Percentiles rank a stretch among this genome's conserved stretches.
These are phyloP conservation scores for Pseudocercospora fuligena DNA, from an alignment of 2,329 filamentous ascomycete species.

Conservation along the genomic window DNA sequence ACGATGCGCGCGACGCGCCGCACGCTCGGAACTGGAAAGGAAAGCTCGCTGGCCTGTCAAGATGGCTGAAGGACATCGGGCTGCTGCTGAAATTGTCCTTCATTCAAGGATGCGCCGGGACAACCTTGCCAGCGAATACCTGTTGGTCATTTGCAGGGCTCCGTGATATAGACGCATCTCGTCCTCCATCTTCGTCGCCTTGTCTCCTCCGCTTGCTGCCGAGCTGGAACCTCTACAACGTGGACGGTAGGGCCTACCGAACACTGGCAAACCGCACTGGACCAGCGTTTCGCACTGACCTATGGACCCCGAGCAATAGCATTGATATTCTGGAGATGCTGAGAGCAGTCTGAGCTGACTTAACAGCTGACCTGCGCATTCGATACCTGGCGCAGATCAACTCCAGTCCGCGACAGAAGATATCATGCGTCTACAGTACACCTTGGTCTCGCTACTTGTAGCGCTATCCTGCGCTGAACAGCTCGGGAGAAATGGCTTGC, in stretches of 20 bases:
- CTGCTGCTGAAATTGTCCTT: conserved; percentile 13
- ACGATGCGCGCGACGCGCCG: conserved; percentile 7
- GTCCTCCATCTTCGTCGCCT: conserved; percentile 10
- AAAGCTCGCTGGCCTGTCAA: conserved; percentile 3
- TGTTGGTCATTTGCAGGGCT: conserved; percentile 13
- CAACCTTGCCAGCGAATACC: conserved; percentile 9
- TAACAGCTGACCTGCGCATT: conserved; percentile 2
- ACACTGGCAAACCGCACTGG: neutral
- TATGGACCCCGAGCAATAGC: conserved; percentile 3
- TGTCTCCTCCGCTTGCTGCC: conserved; percentile 11
- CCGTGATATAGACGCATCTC: conserved; percentile 14
- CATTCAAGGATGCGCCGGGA: conserved; percentile 17
- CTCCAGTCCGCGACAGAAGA: neutral
- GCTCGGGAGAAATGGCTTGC: conserved; percentile 11
- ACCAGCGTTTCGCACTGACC: neutral
- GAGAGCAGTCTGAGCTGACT: conserved; percentile 4
- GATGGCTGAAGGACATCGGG: neutral
- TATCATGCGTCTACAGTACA: conserved; percentile 16
- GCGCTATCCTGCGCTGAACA: conserved; percentile 19
- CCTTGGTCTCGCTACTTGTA: conserved; percentile 8
- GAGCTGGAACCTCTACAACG: conserved; percentile 6
- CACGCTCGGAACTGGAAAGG: neutral
- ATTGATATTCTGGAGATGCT: conserved; percentile 2
- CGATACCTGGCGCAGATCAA: conserved; percentile 6
- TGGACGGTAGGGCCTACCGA: conserved; percentile 1